Base-by-base conservation (phyloP, 768 basidiomycete genomes). In the Kondoa subrosea region DNA sequence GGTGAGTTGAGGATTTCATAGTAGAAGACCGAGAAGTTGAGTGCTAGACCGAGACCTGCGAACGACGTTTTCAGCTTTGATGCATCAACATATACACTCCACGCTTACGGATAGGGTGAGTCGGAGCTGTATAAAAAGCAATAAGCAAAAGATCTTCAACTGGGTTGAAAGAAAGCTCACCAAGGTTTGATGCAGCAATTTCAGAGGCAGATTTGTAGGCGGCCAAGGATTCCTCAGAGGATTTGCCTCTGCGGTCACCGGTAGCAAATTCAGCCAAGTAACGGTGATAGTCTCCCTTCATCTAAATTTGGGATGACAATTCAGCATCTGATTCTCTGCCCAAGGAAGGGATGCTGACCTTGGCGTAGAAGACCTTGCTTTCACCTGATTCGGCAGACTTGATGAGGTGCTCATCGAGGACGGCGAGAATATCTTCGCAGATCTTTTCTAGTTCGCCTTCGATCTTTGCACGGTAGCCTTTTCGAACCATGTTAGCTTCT, bases 21-120 rank as follows among this genome's bases (percentile, higher is more conserved):
- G 84, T 96, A 96, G 84, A 97, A 96, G 65, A 97, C 92, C 65
- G 90, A 93, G 84, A 96, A 96, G 85, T 97, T 97, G 77, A 97
- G 83, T 60, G 92, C 92, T 65, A 97, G 87, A 79, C 93, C 93
- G 71, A 97, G 88, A 76, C 92, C 40, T 50, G 40, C 21, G 21
- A 50, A 50, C 21, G 12, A 50, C 8, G 21, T 8, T 50, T 50
- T 21, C 12, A 50, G 12, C 8, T 21, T 21, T 8, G 21, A 50
- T 50, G 12, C 12, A 50, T 50, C 21, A 21, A 50, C n/a, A n/a
- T n/a, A 50, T 8, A 50, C 40, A 50, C 12, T 50, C 12, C 8
- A 50, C 40, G 40, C 40, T 50, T 88, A 76, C 92, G 91, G 80
- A 96, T 96, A 71, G 91, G 92, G 81, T 95, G 91, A 77, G 91